Evolutionary conservation across 176 grass and related monocot genomes (phyloP).

Genomic region (Cymbopogon citratus): DNA sequence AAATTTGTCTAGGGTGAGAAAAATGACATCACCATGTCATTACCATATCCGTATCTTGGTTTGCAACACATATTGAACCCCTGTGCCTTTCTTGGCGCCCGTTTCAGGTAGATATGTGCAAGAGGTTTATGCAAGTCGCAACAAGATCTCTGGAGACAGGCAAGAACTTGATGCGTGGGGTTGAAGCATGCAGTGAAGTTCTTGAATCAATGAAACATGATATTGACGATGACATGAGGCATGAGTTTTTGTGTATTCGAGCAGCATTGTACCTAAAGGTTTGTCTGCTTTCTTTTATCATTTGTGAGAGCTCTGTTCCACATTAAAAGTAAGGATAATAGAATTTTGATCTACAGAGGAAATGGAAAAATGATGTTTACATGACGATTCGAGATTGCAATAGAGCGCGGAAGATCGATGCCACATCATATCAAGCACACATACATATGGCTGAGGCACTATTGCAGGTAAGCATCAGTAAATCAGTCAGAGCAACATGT

Average conservation of each 20-base stretch:
- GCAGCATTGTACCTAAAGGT: constrained; percentile 89
- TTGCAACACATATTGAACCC: constrained; percentile 28
- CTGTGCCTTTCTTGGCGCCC: constrained; percentile 36
- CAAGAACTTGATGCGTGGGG: constrained; percentile 53
- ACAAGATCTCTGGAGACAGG: constrained; percentile 46
- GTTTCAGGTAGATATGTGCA: constrained; percentile 73
- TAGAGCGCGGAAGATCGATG: constrained; percentile 52
- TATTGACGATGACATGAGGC: constrained; percentile 41
- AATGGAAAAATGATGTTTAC: constrained; percentile 95
- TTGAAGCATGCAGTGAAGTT: constrained; percentile 89
- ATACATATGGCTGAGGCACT: constrained; percentile 78
- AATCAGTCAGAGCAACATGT: not conserved
- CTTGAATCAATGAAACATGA: constrained; percentile 51
- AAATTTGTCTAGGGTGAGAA: constrained; percentile 53
- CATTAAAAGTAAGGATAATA: constrained; percentile 7
- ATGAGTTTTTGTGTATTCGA: constrained; percentile 77
- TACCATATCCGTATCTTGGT: constrained; percentile 9
- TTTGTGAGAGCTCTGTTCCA: constrained; percentile 11
- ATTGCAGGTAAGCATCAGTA: constrained; percentile 53
- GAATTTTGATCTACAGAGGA: constrained; percentile 62
- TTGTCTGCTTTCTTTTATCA: constrained; percentile 34
- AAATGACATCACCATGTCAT: not conserved
- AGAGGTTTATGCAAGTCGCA: constrained; percentile 64
- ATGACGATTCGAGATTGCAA: constrained; percentile 93
- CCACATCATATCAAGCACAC: constrained; percentile 63